Percentiles rank a stretch among this genome's conserved stretches.
These are phyloP conservation scores for Ajuga chamaepitys DNA, from an alignment of 257 asterid genomes.

Conservation along the genomic window DNA sequence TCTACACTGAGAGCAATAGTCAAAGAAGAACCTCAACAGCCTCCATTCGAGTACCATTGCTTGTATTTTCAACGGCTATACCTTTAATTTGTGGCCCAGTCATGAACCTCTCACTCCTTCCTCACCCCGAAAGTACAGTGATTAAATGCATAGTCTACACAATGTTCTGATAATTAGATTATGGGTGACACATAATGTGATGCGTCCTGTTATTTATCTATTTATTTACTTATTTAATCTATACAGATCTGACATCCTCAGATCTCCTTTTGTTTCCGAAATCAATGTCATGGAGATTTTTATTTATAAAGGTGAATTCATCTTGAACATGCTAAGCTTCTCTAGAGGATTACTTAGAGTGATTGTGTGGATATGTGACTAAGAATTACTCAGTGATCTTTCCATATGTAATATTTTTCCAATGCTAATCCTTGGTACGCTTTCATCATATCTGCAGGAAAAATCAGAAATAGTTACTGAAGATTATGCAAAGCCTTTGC, in stretches of 20 bases:
- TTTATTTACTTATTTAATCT: not conserved
- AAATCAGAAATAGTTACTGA: constrained; percentile 67
- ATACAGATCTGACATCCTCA: not conserved
- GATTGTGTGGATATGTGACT: not conserved
- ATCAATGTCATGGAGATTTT: not conserved
- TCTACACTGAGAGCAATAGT: not conserved
- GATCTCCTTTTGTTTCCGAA: not conserved
- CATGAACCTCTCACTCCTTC: not conserved
- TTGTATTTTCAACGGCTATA: not conserved
- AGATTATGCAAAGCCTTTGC: constrained; percentile 62
- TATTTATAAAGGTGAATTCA: constrained; percentile 5
- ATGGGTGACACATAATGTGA: not conserved
- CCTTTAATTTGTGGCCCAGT: not conserved
- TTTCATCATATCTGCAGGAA: constrained; percentile 46
- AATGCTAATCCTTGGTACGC: constrained; percentile 8
- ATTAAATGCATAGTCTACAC: too few relatives aligned
- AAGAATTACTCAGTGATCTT: not conserved
- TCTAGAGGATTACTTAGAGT: not conserved
- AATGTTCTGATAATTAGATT: not conserved
- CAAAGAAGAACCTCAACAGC: not conserved
- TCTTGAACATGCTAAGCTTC: not conserved
- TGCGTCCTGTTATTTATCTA: not conserved
- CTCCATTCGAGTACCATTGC: not conserved
- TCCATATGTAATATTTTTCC: not conserved
- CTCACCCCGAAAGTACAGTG: not conserved